Base-by-base conservation (phyloP, 2,329 filamentous ascomycete genomes). In the Bipolaris sorokiniana region DNA sequence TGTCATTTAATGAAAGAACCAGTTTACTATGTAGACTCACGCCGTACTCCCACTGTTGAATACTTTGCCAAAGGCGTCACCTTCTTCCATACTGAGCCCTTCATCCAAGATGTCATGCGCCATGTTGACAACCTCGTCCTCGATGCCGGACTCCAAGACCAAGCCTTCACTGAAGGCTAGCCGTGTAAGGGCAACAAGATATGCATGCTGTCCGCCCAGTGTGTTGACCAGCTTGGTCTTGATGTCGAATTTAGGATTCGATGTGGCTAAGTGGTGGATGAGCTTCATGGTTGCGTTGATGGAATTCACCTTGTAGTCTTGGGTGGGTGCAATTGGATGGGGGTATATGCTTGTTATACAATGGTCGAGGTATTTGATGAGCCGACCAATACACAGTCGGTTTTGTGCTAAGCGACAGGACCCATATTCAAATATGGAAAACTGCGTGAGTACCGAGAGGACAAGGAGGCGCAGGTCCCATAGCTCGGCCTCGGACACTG, bases 151-250 rank as follows among this genome's bases (percentile, higher is more conserved):
- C 76, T 97, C 92, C 26, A 96, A 82, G 10, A 95, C 84, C 7
- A 90, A 76, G 28, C 91, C 89, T 59, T 96, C 91, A 5, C 87
- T 88, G 73, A 97, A 97, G 0, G 91, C 92, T n/a, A 98, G 79
- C 40, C 94, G 80, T 0, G 91, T 92, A 42, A 99, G 79, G 2
- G 87, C 87, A 9, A 97, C 85, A 1, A 96, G 80, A 68, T 96
- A 94, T 50, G 92, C 92, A 69, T 97, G 92, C 49, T 86, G 85
- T 0, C 88, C 90, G 3, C 91, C 91, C 5, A 86, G 83, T 0
- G 90, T 85, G 7, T 84, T 84, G 0, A 84, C 82, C 5, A 97
- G 80, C 73, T 94, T 96, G 47, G 85, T 83, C 47, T 87, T 84
- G 61, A 96, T 85, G 63, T 94, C 76, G 65, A 88, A 81, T 18